phyloP scores from a whole-genome alignment of 1,139 yeast species.

The Yamadazyma trypodendri region DNA sequence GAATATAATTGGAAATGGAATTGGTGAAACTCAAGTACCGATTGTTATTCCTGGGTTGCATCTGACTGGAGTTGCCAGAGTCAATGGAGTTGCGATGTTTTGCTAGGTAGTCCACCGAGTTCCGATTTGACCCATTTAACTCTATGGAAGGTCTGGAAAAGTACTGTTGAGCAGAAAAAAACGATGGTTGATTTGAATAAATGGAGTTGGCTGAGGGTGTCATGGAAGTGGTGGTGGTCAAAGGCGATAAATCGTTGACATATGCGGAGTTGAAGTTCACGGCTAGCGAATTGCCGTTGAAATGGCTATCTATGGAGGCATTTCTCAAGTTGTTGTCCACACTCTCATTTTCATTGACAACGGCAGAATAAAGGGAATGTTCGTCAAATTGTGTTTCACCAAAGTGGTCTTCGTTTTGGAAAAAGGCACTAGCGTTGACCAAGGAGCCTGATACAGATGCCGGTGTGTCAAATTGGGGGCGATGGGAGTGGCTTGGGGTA shows the following conservation, averaged over 20 bases:
- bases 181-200: constrained; percentile 46
- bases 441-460: constrained; percentile 4
- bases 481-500: constrained; percentile 7
- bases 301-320: constrained; percentile 18
- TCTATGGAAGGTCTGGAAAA: constrained; percentile 40
- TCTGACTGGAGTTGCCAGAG: constrained; percentile 15
- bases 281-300: constrained; percentile 12
- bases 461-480: constrained; percentile 8
- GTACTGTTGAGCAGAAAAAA: constrained; percentile 47
- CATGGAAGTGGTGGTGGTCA: constrained; percentile 46
- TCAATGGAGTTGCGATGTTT: constrained; percentile 30
- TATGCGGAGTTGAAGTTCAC: constrained; percentile 7
- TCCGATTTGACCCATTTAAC: constrained; percentile 34
- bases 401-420: neutral
- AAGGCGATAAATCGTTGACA: constrained; percentile 36
- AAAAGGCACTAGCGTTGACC: constrained; percentile 1
- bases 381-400: constrained; percentile 10
- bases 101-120: constrained; percentile 33
- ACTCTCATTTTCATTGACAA: constrained; percentile 6
- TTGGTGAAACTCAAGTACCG: constrained; percentile 38
- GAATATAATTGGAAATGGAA: constrained; percentile 42
- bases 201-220: constrained; percentile 43
- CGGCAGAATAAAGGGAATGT: constrained; percentile 14
- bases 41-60: constrained; percentile 15
- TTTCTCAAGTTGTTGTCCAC: constrained; percentile 16